phyloP scores from a whole-genome alignment of 139 green algal genomes.

The Chlorella sp. region DNA sequence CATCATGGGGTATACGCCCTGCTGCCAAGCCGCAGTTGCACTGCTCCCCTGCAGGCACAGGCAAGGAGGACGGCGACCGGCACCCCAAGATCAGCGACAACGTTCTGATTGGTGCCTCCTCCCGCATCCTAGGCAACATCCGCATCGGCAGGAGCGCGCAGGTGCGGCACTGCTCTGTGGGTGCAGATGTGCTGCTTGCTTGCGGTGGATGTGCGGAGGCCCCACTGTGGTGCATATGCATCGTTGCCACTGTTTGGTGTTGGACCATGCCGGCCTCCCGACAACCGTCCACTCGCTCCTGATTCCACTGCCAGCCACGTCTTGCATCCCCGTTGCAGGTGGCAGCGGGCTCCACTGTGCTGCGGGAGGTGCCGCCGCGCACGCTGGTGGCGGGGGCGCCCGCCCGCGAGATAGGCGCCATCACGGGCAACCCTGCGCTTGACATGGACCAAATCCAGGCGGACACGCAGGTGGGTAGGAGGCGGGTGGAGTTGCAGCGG shows the following conservation, averaged over 20 bases:
- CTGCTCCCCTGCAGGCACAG: slow-evolving; percentile 68
- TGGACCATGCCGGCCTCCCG: no score
- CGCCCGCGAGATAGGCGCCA: slow-evolving; percentile 79
- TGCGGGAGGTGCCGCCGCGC: slow-evolving; percentile 82
- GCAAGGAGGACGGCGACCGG: slow-evolving; percentile 93
- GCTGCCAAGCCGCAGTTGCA: not conserved
- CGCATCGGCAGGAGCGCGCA: slow-evolving; percentile 85
- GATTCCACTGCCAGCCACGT: no score
- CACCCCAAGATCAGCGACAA: slow-evolving; percentile 96
- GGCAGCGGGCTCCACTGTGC: slow-evolving; percentile 85
- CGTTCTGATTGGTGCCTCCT: slow-evolving; percentile 89
- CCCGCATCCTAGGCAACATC: slow-evolving; percentile 97
- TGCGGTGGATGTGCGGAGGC: no score
- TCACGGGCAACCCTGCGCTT: slow-evolving; percentile 52
- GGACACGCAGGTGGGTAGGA: not conserved
- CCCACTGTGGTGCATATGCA: no score
- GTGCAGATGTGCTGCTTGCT: no score
- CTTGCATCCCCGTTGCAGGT: slow-evolving; percentile 41
- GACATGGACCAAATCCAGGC: slow-evolving; percentile 26
- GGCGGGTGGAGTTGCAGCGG: not conserved
- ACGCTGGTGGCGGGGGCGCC: slow-evolving; percentile 90
- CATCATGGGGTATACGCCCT: no score
- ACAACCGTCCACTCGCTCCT: no score
- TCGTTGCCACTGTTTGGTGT: no score
- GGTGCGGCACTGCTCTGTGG: slow-evolving; percentile 11